Base-by-base conservation (phyloP, 768 basidiomycete genomes). In the Tulasnella sp. region DNA sequence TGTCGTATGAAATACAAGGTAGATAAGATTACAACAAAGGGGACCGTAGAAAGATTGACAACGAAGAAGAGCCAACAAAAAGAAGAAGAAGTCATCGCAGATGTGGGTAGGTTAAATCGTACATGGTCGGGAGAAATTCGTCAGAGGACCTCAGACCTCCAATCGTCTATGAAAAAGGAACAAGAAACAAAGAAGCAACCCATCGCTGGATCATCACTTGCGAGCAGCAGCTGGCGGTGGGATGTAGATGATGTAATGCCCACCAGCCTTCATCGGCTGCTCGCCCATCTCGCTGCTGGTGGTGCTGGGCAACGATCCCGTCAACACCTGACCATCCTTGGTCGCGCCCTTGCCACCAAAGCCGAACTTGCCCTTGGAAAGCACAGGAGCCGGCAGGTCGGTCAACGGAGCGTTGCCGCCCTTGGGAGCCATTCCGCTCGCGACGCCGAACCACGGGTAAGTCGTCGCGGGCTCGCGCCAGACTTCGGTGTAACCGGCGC, bases 401-500 rank as follows among this genome's bases (percentile, higher is more conserved):
- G 40, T 44, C n/a, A 40, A 62, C 41, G 62, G 47, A 70, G 59
- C 11, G 47, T 47, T 62, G 62, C 72, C 65, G 62, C 39, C 71
- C 62, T 16, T 32, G 75, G 74, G 26, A 62, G 42, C 84, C 32
- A 47, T 44, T 36, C 37, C 62, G 19, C 52, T 52, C 11, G 34
- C 35, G 42, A 36, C 52, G n/a, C 70, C 83, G 80, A 91, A 90
- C 90, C 90, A 91, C 68, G 89, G 86, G 78, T 86, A 89, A 16
- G 84, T 83, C 1, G 90, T 89, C 67, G 90, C 88, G 8, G 90
- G 87, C 9, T 83, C 83, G 74, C 86, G 81, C 91, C 90, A 91
- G 82, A 91, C 88, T 29, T 79, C 77, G 68, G 79, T 80, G 78
- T 81, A 78, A 69, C 84, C 85, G 26, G 77, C 80, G 70, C 79